Evolutionary conservation across 306 rosid genomes (phyloP).

Genomic region (Vigna unguiculata): DNA sequence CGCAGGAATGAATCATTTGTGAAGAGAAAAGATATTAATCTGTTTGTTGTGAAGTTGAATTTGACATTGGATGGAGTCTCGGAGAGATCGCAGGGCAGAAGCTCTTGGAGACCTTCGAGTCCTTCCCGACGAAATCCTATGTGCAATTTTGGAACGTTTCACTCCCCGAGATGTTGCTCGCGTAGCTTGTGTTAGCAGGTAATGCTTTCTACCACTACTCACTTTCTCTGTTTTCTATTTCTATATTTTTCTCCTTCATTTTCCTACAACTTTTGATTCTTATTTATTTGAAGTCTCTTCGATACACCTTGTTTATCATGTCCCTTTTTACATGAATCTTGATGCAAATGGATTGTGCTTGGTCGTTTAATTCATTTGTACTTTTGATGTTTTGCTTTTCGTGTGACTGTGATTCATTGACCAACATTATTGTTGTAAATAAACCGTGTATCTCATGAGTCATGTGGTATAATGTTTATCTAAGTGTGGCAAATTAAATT

Average conservation of each 20-base stretch:
- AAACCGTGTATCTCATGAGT: neutral
- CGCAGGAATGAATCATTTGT: neutral
- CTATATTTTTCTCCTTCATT: neutral
- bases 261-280: neutral
- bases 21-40: neutral
- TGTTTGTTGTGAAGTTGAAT: conserved; percentile 9
- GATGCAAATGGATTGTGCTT: neutral
- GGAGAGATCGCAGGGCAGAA: conserved; percentile 71
- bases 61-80: conserved; percentile 51
- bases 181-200: conserved; percentile 96
- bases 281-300: neutral
- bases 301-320: neutral
- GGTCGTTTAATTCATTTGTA: conserved; percentile 31
- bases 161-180: conserved; percentile 77
- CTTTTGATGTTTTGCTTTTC: conserved; percentile 22
- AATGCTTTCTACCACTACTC: neutral
- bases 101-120: conserved; percentile 82
- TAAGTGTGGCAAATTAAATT: neutral
- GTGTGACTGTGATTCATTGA: conserved; percentile 6
- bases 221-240: neutral
- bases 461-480: neutral
- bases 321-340: conserved; percentile 17
- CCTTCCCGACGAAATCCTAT: conserved; percentile 86
- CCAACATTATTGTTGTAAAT: neutral
- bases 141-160: conserved; percentile 71